Conservation (phyloP, 2,329 filamentous ascomycete genomes). For the Hypoxylon sp. region DNA sequence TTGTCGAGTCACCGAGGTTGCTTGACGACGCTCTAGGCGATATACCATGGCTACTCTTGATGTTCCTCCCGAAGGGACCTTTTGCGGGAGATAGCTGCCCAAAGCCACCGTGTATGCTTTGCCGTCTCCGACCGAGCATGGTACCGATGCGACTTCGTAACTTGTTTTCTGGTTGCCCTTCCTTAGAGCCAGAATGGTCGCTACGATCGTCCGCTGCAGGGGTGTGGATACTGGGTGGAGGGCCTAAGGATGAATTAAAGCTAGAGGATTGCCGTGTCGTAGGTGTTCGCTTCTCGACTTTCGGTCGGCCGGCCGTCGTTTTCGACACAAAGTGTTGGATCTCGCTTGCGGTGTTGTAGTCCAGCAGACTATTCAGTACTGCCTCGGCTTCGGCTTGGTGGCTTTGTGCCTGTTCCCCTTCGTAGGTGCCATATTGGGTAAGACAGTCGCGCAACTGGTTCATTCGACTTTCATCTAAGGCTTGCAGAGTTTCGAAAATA, state of each 20-base stretch:
- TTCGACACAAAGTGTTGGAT: constrained; percentile 78
- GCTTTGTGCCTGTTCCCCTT: constrained; percentile 87
- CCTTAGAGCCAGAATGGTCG: constrained; percentile 63
- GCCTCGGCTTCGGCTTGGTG: constrained; percentile 81
- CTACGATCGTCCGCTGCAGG: constrained; percentile 59
- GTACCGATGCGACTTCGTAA: constrained; percentile 76
- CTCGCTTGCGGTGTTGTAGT: constrained; percentile 88
- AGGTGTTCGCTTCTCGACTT: constrained; percentile 60
- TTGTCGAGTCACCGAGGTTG: constrained; percentile 69
- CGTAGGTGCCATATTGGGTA: constrained; percentile 93
- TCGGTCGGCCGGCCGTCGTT: constrained; percentile 61
- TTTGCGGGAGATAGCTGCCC: constrained; percentile 70
- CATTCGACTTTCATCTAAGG: constrained; percentile 87
- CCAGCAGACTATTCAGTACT: constrained; percentile 85
- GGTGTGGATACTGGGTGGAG: constrained; percentile 49
- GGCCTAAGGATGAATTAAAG: constrained; percentile 51
- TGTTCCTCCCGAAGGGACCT: constrained; percentile 72
- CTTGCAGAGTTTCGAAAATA: constrained; percentile 93
- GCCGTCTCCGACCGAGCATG: constrained; percentile 75
- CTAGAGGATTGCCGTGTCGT: constrained; percentile 61
- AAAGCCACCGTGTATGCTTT: constrained; percentile 76
- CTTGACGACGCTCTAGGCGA: constrained; percentile 73
- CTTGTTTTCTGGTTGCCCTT: constrained; percentile 66
- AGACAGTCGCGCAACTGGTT: constrained; percentile 92
- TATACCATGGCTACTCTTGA: constrained; percentile 75